Evolutionary conservation across 2,329 filamentous ascomycete species (phyloP), one percentile per base, ranked within the genome.

Genomic region (Venturia oleaginea): DNA sequence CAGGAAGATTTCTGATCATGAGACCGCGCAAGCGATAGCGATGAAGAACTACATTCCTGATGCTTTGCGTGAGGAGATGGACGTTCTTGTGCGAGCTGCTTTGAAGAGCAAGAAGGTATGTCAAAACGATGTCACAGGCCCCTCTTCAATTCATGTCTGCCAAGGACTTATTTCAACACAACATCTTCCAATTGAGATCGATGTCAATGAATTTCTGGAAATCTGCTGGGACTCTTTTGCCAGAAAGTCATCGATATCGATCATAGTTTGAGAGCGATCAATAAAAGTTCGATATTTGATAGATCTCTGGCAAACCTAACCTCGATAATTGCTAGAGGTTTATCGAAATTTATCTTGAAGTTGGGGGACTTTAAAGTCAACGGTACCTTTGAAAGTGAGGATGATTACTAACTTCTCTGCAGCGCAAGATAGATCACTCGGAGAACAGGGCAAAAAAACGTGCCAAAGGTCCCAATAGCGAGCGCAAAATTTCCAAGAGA

Each of bases 21-120:
- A 88, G 37, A 84, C 86, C 60, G 92, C 92, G 0, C 89, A 94
- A 71, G 85, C 90, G 70, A 92, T 96, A 71, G 91, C 92, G 0
- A 87, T 91, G 74, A 95, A 89, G 79, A 87, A 89, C 65, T 96
- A 89, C 73, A 82, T 96, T 13, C 88, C 91, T 0, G 88, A 92
- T 17, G 88, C 87, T 30, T 76, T 81, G 5, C 61, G 90, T 22
- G 88, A 92, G 66, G 82, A 84, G 63, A 80, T 97, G 34, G 92
- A 97, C 68, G 85, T 86, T 24, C 75, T 92, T 57, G 90, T 97
- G 66, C 86, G 87, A 54, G 55, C 32, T 42, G 32, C 51, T n/a
- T 42, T 63, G 48, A 63, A 57, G 46, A 57, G 62, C 22, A 63
- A 57, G 48, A 63, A 62, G 64, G 64, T 62, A 54, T 32, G 64